phyloP scores from a whole-genome alignment of 805 yeast genomes.

The Barnettozyma pratensis region DNA sequence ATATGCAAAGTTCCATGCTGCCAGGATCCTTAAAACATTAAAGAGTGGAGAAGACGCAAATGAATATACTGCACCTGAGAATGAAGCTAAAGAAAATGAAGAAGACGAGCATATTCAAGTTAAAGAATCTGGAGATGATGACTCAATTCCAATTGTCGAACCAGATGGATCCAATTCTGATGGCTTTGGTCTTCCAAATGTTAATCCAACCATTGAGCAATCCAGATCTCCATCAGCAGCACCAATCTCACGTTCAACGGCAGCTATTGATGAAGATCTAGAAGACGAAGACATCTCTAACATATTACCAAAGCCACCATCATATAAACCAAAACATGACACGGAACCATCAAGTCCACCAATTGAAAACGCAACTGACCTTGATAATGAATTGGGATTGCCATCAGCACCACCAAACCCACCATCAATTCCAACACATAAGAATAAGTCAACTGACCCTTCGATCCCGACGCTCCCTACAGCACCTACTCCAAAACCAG shows the following conservation, averaged over 20 bases:
- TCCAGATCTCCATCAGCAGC: constrained; percentile 5
- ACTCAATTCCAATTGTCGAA: not conserved
- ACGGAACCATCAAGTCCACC: no score
- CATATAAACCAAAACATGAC: constrained; percentile 2
- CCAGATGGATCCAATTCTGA: constrained; percentile 9
- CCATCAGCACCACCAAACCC: constrained; percentile 12
- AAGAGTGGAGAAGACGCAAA: constrained; percentile 54
- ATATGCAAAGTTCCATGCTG: constrained; percentile 60
- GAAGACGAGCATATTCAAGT: not conserved
- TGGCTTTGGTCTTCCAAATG: constrained; percentile 4
- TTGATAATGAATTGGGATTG: constrained; percentile 1
- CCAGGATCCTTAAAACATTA: constrained; percentile 46
- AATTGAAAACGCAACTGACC: no score
- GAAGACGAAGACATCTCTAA: constrained; percentile 1
- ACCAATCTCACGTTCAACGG: not conserved
- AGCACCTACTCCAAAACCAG: not conserved
- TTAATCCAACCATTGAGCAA: not conserved
- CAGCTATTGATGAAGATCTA: not conserved
- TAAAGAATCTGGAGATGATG: constrained; percentile 3
- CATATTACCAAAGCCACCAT: constrained; percentile 7
- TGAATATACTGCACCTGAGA: constrained; percentile 39
- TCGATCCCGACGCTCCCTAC: constrained; percentile 1
- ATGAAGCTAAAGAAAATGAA: not conserved
- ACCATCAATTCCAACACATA: constrained; percentile 3
- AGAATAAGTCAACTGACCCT: not conserved